Evolutionary conservation across 176 grass and related monocot species (phyloP), one percentile per base, ranked within the genome.

Genomic region (Musa beccarii): DNA sequence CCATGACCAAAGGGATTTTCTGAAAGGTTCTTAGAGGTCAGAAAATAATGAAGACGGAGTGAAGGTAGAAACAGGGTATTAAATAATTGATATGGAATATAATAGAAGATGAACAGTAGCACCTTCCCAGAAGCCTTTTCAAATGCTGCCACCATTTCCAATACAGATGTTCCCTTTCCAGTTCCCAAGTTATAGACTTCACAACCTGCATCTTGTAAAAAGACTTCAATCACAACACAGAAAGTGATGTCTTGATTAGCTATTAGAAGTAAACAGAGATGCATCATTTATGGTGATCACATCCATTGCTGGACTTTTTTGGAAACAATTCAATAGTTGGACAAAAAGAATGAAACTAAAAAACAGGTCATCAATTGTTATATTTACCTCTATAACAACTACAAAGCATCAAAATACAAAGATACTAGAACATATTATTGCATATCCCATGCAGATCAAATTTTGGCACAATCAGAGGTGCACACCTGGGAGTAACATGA

Each of bases 41-140:
- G 34, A 43, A 43, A 43, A 67, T 26, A 29, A 1, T 79, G 75
- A 50, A 76, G 72, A 72, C 68, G 75, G 71, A 16, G 74, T 43
- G 75, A 17, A 61, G 11, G 20, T 26, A 82, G 9, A 17, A 59
- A 63, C 25, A 56, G 62, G 49, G 53, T 0, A 84, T 74, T 52
- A 54, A 83, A 84, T 54, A 34, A 87, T 51, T 29, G 29, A 69
- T 20, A 63, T 22, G 22, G n/a, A 50, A 73, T 24, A 53, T 63
- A 64, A 15, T 73, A 15, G 23, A 28, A 59, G 14, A 64, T 50
- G 21, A 28, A 23, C 1, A 12, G 25, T 51, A 51, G 49, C 14
- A 98, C 95, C 90, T 99, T 94, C 76, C 88, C 95, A 65, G 86
- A 94, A 88, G 85, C 88, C 81, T 89, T 94, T 81, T 94, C 95